phyloP scores from a whole-genome alignment of 1,284 basidiomycete species.

The Puccinia horiana region DNA sequence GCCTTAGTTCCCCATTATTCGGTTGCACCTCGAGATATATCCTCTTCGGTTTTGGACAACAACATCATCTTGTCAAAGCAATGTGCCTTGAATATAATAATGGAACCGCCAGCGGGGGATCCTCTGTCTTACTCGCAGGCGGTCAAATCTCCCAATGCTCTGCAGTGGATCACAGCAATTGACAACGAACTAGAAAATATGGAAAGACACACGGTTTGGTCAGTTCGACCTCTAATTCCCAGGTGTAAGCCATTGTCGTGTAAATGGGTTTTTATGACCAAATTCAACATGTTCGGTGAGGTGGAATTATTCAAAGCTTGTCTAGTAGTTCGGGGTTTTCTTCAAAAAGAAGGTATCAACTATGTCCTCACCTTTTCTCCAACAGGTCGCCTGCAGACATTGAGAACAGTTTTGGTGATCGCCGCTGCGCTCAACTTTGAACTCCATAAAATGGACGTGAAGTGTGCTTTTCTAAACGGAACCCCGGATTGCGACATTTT shows the following conservation, averaged over 20 bases:
- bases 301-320: constrained; percentile 5
- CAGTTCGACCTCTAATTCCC: neutral
- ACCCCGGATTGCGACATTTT: constrained; percentile 6
- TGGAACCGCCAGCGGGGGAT: neutral
- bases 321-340: constrained; percentile 14
- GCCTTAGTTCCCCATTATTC: too few species aligned
- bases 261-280: constrained; percentile 40
- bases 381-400: neutral
- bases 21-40: too few species aligned
- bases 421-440: neutral
- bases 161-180: neutral
- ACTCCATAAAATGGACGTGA: constrained; percentile 18
- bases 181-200: neutral
- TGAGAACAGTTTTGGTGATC: neutral
- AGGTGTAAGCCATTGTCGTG: neutral
- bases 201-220: constrained; percentile 11
- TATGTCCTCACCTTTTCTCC: constrained; percentile 8
- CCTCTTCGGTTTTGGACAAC: too few species aligned
- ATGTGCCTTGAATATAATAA: neutral
- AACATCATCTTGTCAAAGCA: too few species aligned
- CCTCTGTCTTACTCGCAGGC: neutral
- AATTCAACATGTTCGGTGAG: constrained; percentile 17
- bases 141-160: neutral
- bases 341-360: constrained; percentile 36
- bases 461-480: constrained; percentile 20